phyloP scores from a whole-genome alignment of 1,284 basidiomycete species.

The Naganishia albida region DNA sequence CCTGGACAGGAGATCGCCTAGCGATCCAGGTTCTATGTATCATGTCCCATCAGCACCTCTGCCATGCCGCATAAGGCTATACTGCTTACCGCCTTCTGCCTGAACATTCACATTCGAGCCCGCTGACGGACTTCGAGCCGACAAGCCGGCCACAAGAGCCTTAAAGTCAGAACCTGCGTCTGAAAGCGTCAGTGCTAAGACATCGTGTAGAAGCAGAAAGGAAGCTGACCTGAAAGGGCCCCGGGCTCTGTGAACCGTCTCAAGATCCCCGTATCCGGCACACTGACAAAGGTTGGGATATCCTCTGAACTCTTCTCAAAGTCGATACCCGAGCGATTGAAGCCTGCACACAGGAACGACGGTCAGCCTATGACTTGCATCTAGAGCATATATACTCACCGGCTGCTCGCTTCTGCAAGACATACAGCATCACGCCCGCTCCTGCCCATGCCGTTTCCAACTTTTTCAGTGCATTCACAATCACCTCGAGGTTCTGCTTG shows the following conservation, averaged over 20 bases:
- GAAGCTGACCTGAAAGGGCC: conserved; percentile 4
- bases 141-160: conserved; percentile 14
- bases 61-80: too few relatives aligned
- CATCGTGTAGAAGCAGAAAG: not conserved
- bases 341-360: not conserved
- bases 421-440: conserved; percentile 26
- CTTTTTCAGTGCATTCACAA: conserved; percentile 27
- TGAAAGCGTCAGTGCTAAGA: not conserved
- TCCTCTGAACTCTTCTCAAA: conserved; percentile 28
- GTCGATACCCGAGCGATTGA: conserved; percentile 29
- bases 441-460: conserved; percentile 29
- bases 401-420: conserved; percentile 17
- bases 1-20: conserved; percentile 18
- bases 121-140: conserved; percentile 11
- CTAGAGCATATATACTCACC: not conserved
- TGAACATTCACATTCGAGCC: conserved; percentile 1
- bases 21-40: conserved; percentile 11
- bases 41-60: not conserved
- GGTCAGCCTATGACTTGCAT: not conserved
- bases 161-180: conserved; percentile 15
- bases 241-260: conserved; percentile 23
- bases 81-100: conserved; percentile 14
- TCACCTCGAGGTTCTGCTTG: conserved; percentile 30
- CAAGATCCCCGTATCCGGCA: conserved; percentile 25
- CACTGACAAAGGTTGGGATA: conserved; percentile 26